Evolutionary conservation across 306 rosid genomes (phyloP), one percentile per base, ranked within the genome.

Genomic region (Carpinus fangiana): DNA sequence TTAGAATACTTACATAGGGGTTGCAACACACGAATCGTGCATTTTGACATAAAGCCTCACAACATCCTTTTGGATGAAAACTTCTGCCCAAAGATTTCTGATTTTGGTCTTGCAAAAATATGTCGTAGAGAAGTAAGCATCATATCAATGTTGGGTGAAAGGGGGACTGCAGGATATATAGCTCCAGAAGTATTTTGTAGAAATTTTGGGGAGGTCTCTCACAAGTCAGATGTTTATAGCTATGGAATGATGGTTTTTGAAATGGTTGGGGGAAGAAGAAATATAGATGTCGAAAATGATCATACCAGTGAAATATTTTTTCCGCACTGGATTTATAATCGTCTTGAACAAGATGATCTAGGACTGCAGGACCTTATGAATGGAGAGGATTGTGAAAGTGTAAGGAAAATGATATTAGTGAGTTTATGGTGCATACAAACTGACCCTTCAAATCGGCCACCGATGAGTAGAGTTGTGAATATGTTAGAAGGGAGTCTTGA

Each of bases 91-190:
- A 85, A 85, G 73, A 80, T 86, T 26, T 83, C 80, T 9, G 87
- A 86, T 38, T 86, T 86, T 76, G 87, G 90, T 4, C n/a, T n/a
- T n/a, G 84, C 88, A 56, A 87, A 86, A 46, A 60, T 79, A 46
- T 79, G 73, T 34, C 82, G 82, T 2, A 72, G 26, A 3, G 78
- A 84, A 13, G 82, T 52, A 12, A 84, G 86, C 26, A 87, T 79
- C 59, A 86, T 87, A 28, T 76, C 86, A 38, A 81, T 87, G 9
- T 78, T 80, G 13, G 36, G 65, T 28, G 86, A 84, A 23, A 85
- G 80, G 67, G 88, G 90, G 11, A 79, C 82, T 4, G 78, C 78
- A 0, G 88, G 88, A 73, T 84, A 87, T 68, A 75, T 87, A 51
- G 90, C 82, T 36, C 88, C 84, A 0, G 84, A 84, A 73, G 16